phyloP scores from a whole-genome alignment of 768 basidiomycete species.

The Tricholomella constricta region DNA sequence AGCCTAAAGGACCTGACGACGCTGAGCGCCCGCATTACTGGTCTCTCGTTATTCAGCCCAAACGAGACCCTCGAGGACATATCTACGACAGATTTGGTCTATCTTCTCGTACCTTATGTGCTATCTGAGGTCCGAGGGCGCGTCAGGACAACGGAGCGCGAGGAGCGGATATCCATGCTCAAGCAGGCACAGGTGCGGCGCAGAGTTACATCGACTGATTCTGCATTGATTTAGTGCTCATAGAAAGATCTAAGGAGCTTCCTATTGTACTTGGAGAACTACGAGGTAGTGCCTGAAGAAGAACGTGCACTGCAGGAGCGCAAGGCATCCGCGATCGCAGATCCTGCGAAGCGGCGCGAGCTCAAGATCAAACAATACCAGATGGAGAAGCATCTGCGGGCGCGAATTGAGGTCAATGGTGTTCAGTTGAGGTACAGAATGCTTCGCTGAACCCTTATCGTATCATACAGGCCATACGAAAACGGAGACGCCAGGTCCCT shows the following conservation, averaged over 20 bases:
- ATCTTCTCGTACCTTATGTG: slow-evolving; percentile 73
- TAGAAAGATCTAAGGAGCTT: slow-evolving; percentile 54
- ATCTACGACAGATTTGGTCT: slow-evolving; percentile 72
- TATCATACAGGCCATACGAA: slow-evolving; percentile 49
- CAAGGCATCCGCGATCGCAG: slow-evolving; percentile 48
- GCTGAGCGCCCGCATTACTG: slow-evolving; percentile 54
- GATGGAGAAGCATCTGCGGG: slow-evolving; percentile 78
- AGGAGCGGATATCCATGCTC: slow-evolving; percentile 60
- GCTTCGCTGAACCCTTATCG: neutral
- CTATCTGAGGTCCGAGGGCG: slow-evolving; percentile 66
- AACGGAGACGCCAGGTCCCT: slow-evolving; percentile 48
- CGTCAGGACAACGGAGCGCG: slow-evolving; percentile 52
- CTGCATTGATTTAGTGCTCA: slow-evolving; percentile 15
- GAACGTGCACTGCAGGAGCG: slow-evolving; percentile 59
- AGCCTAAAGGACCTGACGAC: slow-evolving; percentile 57
- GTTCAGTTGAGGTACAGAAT: neutral
- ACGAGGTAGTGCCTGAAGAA: slow-evolving; percentile 62
- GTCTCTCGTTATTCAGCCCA: slow-evolving; percentile 75
- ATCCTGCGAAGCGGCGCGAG: slow-evolving; percentile 76
- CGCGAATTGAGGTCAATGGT: slow-evolving; percentile 62
- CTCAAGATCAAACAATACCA: slow-evolving; percentile 90
- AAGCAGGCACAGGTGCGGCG: slow-evolving; percentile 56
- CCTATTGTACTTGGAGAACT: slow-evolving; percentile 55
- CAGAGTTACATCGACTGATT: slow-evolving; percentile 11
- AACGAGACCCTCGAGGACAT: slow-evolving; percentile 87